Percentiles rank a stretch among this genome's conserved stretches.
Conservation (phyloP, 352 stramenopile genomes). For the Phytophthora chlamydospora region DNA sequence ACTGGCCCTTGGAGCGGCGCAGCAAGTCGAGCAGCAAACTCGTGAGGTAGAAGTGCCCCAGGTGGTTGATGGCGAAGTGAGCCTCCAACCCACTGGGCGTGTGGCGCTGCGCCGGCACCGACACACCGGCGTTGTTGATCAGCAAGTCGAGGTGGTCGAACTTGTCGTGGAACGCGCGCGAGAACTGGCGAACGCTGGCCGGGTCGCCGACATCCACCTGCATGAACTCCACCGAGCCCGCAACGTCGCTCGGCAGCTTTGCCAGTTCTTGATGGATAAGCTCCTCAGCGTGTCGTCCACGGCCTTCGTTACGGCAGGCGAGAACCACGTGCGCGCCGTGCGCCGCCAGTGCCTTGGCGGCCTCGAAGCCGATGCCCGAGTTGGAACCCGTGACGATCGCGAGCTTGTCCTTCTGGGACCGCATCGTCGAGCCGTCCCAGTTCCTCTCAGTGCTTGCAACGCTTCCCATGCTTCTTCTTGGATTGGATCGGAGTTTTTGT, state of each 20-base stretch:
- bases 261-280: conserved; percentile 33
- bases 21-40: conserved; percentile 48
- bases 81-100: conserved; percentile 52
- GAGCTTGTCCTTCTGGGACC: conserved; percentile 52
- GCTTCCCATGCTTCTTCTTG: conserved; percentile 17
- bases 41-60: conserved; percentile 76
- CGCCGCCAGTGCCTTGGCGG: conserved; percentile 53
- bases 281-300: conserved; percentile 36
- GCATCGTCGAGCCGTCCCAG: conserved; percentile 39
- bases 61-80: conserved; percentile 78
- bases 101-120: conserved; percentile 38
- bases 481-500: neutral
- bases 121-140: conserved; percentile 80
- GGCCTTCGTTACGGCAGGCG: conserved; percentile 64
- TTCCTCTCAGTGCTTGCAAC: conserved; percentile 13
- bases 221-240: conserved; percentile 66
- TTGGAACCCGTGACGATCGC: conserved; percentile 80
- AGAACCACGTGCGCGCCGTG: conserved; percentile 75
- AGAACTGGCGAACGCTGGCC: conserved; percentile 51
- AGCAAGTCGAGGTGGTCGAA: conserved; percentile 63
- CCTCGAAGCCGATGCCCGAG: conserved; percentile 80
- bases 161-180: conserved; percentile 35
- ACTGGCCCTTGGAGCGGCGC: conserved; percentile 37
- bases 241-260: conserved; percentile 6
- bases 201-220: conserved; percentile 39